phyloP scores from a whole-genome alignment of 768 basidiomycete species.

The Suillus alpinus region DNA sequence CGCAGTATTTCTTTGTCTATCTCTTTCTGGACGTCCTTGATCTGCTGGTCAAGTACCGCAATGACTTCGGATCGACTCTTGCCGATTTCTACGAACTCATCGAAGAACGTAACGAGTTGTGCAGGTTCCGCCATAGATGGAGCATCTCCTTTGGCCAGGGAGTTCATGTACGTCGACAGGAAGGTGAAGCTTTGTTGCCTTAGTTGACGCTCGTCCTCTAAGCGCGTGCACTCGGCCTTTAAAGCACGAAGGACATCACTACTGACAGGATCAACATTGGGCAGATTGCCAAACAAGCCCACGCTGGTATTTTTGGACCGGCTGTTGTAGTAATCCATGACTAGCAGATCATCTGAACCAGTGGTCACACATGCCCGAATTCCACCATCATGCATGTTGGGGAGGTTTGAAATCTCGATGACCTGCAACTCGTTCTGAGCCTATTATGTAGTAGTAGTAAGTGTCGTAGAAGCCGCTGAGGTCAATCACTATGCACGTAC shows the following conservation, averaged over 20 bases:
- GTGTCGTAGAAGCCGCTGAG: background rate
- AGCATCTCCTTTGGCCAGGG: conserved; percentile 22
- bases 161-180: conserved; percentile 26
- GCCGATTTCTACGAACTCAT: conserved; percentile 22
- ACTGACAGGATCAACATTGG: background rate
- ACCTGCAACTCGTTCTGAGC: conserved; percentile 14
- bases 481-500: background rate
- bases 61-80: conserved; percentile 13
- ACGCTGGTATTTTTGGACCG: background rate
- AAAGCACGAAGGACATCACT: conserved; percentile 9
- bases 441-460: background rate
- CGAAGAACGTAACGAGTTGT: conserved; percentile 19
- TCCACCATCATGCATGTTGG: conserved; percentile 2
- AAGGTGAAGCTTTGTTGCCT: conserved; percentile 20
- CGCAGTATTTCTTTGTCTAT: conserved; percentile 15
- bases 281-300: background rate
- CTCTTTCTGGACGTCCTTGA: conserved; percentile 6
- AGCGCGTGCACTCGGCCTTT: conserved; percentile 8
- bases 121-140: conserved; percentile 9
- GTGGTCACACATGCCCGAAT: conserved; percentile 15
- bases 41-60: conserved; percentile 15
- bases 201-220: conserved; percentile 18
- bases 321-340: conserved; percentile 15
- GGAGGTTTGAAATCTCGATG: conserved; percentile 17
- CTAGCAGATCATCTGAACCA: conserved; percentile 8